Conservation (phyloP, 805 yeast species). For the Cyberlindnera petersonii region DNA sequence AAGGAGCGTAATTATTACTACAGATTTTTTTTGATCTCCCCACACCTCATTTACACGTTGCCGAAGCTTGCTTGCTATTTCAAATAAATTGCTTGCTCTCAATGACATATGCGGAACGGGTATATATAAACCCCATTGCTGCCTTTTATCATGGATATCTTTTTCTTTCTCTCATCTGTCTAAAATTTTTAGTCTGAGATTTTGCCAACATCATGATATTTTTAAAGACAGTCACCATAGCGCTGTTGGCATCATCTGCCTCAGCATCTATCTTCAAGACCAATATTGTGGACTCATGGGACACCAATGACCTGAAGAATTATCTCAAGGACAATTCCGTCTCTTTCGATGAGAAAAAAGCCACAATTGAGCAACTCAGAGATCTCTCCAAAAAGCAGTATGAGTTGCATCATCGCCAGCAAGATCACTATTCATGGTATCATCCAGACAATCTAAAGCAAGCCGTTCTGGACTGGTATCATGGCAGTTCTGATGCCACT, state of each 20-base stretch:
- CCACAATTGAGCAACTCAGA: constrained; percentile 26
- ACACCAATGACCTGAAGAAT: constrained; percentile 31
- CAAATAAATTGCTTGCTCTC: not conserved
- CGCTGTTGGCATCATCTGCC: constrained; percentile 13
- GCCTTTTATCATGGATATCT: not conserved
- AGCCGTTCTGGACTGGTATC: constrained; percentile 11
- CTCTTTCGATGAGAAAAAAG: constrained; percentile 22
- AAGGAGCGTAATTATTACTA: too few species aligned
- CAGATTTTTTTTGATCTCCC: too few species aligned
- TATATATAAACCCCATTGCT: not conserved
- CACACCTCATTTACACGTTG: not conserved
- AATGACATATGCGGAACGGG: not conserved
- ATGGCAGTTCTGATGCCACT: constrained; percentile 4
- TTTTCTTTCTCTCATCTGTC: not conserved
- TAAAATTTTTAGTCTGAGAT: not conserved
- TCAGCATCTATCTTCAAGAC: constrained; percentile 13
- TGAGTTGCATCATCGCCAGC: constrained; percentile 1
- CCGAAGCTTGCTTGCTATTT: not conserved
- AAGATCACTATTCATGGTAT: constrained; percentile 15
- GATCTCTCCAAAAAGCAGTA: constrained; percentile 27
- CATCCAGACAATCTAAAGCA: constrained; percentile 14
- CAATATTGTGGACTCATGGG: constrained; percentile 29
- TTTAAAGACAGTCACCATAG: constrained; percentile 7
- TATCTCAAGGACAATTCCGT: constrained; percentile 32
- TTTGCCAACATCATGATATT: constrained; percentile 18